Base-by-base conservation (phyloP, 1,284 basidiomycete species). In the Pulveroboletus sp. region DNA sequence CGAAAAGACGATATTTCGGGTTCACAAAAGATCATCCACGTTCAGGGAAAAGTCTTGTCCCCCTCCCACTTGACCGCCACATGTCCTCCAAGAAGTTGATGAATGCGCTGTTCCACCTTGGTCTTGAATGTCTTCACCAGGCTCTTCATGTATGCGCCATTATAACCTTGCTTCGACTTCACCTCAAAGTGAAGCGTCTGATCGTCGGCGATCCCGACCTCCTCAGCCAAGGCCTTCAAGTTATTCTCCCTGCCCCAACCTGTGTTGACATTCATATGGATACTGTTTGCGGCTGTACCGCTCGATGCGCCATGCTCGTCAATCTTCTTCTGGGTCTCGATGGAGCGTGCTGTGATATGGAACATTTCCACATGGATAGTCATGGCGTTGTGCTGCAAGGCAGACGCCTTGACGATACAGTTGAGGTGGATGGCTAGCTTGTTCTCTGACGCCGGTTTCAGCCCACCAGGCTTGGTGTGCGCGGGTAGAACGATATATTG, bases 351-450 rank as follows among this genome's bases (percentile, higher is more conserved):
- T 1, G 60, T 60, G 33, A 60, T 14, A 25, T 60, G 59, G 36
- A 60, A 63, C 7, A 9, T 2, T 8, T 35, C 2, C 11, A 48
- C 44, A 5, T 26, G 24, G n/a, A 64, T 28, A 2, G 43, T 31
- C 26, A 58, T 43, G 5, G 7, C 12, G 12, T 63, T 29, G 20
- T 48, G 24, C 7, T 52, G 59, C 43, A 59, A 6, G 9, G 36
- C n/a, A 10, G 53, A 64, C 12, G 53, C 20, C 7, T 14, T 58
- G 49, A 53, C 53, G 1, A 48, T 1, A 5, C 43, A 51, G 28
- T 52, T 57, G 22, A 61, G 61, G 36, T 60, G 60, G 6, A 63
- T 44, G 18, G 51, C 47, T 31, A 63, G 24, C 5, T 48, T 7
- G 11, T 50, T 45, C 20, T 1, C 15, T 22, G 38, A 1, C 14